Base-by-base conservation (phyloP, 148 eudicot species). In the Talinum fruticosum region DNA sequence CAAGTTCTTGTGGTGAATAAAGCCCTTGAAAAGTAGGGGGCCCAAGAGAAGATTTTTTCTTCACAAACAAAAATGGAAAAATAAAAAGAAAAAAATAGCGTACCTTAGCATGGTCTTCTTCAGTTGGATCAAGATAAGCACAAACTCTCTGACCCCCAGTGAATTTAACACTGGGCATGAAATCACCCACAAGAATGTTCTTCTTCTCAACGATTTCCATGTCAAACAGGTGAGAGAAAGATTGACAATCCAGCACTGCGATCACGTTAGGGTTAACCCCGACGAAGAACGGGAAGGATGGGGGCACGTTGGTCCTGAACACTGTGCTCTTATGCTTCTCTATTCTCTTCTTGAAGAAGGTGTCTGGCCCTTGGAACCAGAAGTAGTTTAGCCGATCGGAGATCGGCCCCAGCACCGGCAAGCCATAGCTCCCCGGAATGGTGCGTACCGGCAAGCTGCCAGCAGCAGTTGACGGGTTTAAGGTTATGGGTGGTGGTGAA, bases 251-350 rank as follows among this genome's bases (percentile, higher is more conserved):
- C 1, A 94, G 84, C 1, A 94, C 88, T 2, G 97, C 96, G 13
- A 94, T 81, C 23, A 94, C 93, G 29, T 90, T 94, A 0, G 98
- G 98, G 75, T 92, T 92, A 8, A 90, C 95, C 1, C 86, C 88
- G n/a, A n/a, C 4, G 30, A 90, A 90, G 74, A 90, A 85, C 0
- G 98, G 98, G 69, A 94, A 94, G 5, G 91, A 80, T 15, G 98
- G 98, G 10, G 98, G 98, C 13, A 94, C 84, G 65, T 94, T 94
- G 0, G 98, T 94, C 3, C 97, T 85, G 66, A 89, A 94, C 59
- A 94, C 98, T 14, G 87, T 92, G 84, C 98, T 94, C 66, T 82
- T 85, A 67, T 94, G 44, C 82, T 84, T 89, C 69, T 94, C 97
- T 0, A 87, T 85, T 44, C 90, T 81, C 61, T 82, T 89, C 75